Base-by-base conservation (phyloP, 352 stramenopile genomes). In the Globisporangium polare region DNA sequence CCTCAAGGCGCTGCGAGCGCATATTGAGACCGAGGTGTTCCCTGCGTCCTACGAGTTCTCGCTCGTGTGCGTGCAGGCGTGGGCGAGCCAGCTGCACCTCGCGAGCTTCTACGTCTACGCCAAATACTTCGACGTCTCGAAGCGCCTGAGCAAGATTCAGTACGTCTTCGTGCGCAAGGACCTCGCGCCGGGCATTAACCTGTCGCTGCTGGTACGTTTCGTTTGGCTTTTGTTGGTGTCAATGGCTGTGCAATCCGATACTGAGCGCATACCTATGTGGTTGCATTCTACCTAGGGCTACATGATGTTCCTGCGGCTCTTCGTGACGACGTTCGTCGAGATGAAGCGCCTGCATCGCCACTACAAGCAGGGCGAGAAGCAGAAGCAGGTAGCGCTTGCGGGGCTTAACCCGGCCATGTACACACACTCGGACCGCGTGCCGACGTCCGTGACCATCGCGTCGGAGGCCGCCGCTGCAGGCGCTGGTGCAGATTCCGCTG, bases 101-200 rank as follows among this genome's bases (percentile, higher is more conserved):
- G 83, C 85, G 39, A 64, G 59, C 46, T 95, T 95, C 53, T 95
- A 90, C 72, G 69, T 93, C 2, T 77, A 79, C 27, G 85, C 83
- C n/a, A 73, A 64, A 55, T 93, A 90, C 65, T 66, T 92, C 15
- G 61, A 90, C 49, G 7, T 90, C 58, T 68, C 85, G 20, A 95
- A 90, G 60, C 85, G 87, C 26, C 49, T 89, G 31, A 65, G 78
- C 13, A 73, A 70, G 10, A 78, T 94, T 42, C 81, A 92, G 53
- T 93, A 94, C 68, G 68, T 94, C 17, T 92, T 94, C 49, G 80
- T 86, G 33, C 78, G 82, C 26, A 87, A 80, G 45, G 77, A 93
- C 46, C 55, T 88, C 26, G 62, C 75, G 62, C 65, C 72, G 15
- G 54, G 71, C 52, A 74, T 82, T 58, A 93, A 92, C 56, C 52